phyloP scores from a whole-genome alignment of 441 rosid genomes.

The Viola pubescens region DNA sequence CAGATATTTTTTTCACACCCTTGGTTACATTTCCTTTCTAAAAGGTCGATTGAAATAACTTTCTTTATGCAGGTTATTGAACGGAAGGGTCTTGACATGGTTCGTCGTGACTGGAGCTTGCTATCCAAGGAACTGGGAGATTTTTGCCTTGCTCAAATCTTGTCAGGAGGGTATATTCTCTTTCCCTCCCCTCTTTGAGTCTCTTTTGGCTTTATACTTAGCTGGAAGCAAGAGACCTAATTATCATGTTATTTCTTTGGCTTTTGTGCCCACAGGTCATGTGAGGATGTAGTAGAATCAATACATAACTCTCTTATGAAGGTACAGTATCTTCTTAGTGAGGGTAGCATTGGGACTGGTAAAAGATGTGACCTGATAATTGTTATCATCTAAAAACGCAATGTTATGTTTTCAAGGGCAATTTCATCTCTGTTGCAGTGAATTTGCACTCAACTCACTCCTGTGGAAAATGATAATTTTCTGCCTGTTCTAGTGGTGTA shows the following conservation, averaged over 20 bases:
- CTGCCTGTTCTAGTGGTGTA: neutral
- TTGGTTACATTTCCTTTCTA: constrained; percentile 9
- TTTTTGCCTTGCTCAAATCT: constrained; percentile 69
- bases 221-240: neutral
- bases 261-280: constrained; percentile 48
- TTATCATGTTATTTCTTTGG: constrained; percentile 7
- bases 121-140: constrained; percentile 91
- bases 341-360: too few relatives aligned
- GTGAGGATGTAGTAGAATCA: constrained; percentile 89
- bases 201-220: constrained; percentile 5
- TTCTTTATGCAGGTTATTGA: constrained; percentile 67
- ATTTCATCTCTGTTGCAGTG: too few relatives aligned
- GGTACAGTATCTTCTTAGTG: constrained; percentile 30
- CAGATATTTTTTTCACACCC: neutral
- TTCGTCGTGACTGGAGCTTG: constrained; percentile 98
- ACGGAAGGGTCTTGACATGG: constrained; percentile 98
- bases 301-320: constrained; percentile 78
- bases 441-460: neutral
- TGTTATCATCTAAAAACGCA: too few relatives aligned
- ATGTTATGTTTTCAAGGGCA: too few relatives aligned
- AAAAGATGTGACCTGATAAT: too few relatives aligned
- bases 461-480: neutral
- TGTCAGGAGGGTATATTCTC: constrained; percentile 72
- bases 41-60: constrained; percentile 21
- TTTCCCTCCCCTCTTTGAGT: neutral